These are phyloP conservation scores for Saccharomyces eubayanus DNA, from an alignment of 805 yeast species.

Conservation along the genomic window DNA sequence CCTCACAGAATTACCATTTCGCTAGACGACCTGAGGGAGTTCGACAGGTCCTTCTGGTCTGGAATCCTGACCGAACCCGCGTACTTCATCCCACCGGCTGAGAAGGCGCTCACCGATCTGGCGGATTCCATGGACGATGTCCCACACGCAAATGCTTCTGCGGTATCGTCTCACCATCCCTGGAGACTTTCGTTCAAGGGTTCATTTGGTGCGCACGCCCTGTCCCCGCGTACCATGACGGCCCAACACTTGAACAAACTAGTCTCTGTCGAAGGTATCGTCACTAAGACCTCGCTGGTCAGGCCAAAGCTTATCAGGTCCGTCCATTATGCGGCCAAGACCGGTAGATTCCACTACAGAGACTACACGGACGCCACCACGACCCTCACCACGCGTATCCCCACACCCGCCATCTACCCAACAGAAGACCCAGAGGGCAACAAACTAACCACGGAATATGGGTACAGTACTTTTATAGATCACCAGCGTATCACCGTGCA, in stretches of 20 bases:
- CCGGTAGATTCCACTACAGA: slow-evolving; percentile 79
- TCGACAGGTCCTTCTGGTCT: slow-evolving; percentile 67
- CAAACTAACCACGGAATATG: slow-evolving; percentile 83
- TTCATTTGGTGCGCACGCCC: slow-evolving; percentile 79
- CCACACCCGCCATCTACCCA: slow-evolving; percentile 79
- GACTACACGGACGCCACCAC: slow-evolving; percentile 91
- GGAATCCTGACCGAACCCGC: slow-evolving; percentile 73
- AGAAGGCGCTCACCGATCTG: slow-evolving; percentile 74
- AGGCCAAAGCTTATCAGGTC: slow-evolving; percentile 87
- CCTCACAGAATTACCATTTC: slow-evolving; percentile 56
- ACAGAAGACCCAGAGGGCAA: slow-evolving; percentile 89
- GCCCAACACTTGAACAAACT: slow-evolving; percentile 70
- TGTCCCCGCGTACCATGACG: slow-evolving; percentile 80
- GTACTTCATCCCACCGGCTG: slow-evolving; percentile 82
- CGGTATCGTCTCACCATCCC: slow-evolving; percentile 37
- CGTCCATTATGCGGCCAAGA: slow-evolving; percentile 83
- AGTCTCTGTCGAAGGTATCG: slow-evolving; percentile 90
- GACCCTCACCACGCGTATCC: slow-evolving; percentile 43
- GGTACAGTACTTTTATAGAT: slow-evolving; percentile 84
- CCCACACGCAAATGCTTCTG: slow-evolving; percentile 46
- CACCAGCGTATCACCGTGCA: slow-evolving; percentile 90
- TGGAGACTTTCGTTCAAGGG: slow-evolving; percentile 75
- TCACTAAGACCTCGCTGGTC: slow-evolving; percentile 85
- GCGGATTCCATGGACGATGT: slow-evolving; percentile 49
- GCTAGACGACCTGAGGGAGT: slow-evolving; percentile 81